Conservation (phyloP, 495 filamentous ascomycete genomes). For the Penicillium pulvis region DNA sequence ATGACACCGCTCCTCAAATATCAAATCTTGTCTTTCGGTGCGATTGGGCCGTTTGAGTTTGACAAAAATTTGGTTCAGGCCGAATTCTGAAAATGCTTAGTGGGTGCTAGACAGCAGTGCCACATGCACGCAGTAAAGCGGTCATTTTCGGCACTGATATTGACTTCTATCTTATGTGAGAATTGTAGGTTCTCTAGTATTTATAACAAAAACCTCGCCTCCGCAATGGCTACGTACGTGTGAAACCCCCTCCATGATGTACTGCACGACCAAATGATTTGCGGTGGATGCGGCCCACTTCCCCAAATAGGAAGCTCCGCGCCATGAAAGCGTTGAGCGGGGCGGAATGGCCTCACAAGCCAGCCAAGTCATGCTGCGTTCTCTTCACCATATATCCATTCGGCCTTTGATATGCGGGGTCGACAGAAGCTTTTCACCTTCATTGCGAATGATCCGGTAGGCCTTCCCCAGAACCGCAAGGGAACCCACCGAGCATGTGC, state of each 20-base stretch:
- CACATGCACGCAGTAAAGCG: too few species aligned
- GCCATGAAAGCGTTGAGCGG: not conserved
- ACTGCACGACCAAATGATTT: not conserved
- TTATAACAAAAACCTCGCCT: too few species aligned
- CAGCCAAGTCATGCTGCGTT: not conserved
- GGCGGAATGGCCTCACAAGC: not conserved
- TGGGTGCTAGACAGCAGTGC: too few species aligned
- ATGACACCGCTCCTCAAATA: too few species aligned
- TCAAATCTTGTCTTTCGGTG: too few species aligned
- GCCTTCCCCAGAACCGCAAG: conserved; percentile 7
- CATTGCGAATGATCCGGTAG: conserved; percentile 4
- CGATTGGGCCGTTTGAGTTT: too few species aligned
- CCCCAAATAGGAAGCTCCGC: not conserved
- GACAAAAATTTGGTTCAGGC: too few species aligned
- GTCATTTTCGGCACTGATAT: too few species aligned
- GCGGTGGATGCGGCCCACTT: not conserved
- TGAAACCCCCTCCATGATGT: not conserved
- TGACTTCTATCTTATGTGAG: too few species aligned
- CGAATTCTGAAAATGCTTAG: too few species aligned
- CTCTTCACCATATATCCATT: not conserved
- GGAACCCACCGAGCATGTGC: conserved; percentile 2
- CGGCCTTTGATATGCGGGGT: not conserved
- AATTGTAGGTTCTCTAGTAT: too few species aligned
- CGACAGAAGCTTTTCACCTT: conserved; percentile 2
- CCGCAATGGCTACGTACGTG: too few species aligned